Percentiles rank a stretch among this genome's conserved stretches.
These are phyloP conservation scores for Hebeloma cylindrosporum DNA, from an alignment of 768 basidiomycete genomes.

Conservation along the genomic window DNA sequence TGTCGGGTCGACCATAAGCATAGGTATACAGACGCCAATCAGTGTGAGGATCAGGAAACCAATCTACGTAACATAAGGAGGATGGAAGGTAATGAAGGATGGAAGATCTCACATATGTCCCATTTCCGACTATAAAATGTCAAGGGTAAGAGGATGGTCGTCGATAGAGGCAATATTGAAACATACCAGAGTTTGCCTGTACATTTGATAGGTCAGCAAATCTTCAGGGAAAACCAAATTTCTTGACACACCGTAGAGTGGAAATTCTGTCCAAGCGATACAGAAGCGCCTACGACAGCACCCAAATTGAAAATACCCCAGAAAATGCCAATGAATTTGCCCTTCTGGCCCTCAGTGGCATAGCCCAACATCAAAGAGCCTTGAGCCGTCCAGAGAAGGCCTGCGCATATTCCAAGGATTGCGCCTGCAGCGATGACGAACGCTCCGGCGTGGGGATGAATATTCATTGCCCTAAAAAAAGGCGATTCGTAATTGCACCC, in stretches of 20 bases:
- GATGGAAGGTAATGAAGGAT: background rate
- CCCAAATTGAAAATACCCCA: slow-evolving; percentile 86
- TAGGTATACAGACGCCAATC: slow-evolving; percentile 65
- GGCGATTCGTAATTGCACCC: no score
- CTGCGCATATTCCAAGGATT: slow-evolving; percentile 69
- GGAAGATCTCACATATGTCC: slow-evolving; percentile 64
- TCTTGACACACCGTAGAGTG: slow-evolving; percentile 49
- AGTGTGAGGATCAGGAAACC: slow-evolving; percentile 72
- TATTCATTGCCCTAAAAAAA: slow-evolving; percentile 71
- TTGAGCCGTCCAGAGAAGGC: slow-evolving; percentile 79
- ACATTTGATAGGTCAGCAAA: slow-evolving; percentile 16
- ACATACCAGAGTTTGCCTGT: slow-evolving; percentile 43
- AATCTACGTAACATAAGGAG: slow-evolving; percentile 46
- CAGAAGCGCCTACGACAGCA: slow-evolving; percentile 74
- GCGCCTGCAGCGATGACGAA: slow-evolving; percentile 76
- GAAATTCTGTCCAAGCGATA: slow-evolving; percentile 72
- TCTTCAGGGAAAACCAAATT: background rate
- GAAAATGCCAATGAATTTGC: slow-evolving; percentile 74
- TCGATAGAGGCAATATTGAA: background rate
- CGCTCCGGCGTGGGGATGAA: slow-evolving; percentile 56
- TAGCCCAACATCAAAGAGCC: slow-evolving; percentile 86
- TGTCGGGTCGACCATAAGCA: slow-evolving; percentile 69
- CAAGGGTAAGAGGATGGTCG: background rate
- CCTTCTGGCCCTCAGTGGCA: slow-evolving; percentile 78
- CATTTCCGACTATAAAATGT: slow-evolving; percentile 53